Conservation (phyloP, 2,329 filamentous ascomycete species). For the Alternaria arborescens region DNA sequence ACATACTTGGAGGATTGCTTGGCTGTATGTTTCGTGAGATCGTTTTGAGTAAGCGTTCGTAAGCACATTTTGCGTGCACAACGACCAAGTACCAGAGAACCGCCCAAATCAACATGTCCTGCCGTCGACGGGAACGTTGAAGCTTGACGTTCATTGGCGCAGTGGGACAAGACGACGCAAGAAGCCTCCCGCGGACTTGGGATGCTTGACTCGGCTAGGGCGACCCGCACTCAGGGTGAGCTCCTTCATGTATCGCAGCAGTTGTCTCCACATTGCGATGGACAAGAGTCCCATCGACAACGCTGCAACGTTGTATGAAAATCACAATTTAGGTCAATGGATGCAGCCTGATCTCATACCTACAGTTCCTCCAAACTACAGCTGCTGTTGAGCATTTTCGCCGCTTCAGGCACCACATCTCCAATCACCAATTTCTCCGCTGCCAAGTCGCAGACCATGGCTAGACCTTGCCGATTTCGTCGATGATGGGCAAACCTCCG, state of each 20-base stretch:
- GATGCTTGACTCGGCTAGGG: slow-evolving; percentile 5
- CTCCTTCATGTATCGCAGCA: neutral
- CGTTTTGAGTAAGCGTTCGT: neutral
- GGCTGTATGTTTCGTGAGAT: neutral
- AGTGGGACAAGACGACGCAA: neutral
- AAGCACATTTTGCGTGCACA: neutral
- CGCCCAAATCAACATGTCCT: neutral
- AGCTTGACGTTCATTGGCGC: neutral
- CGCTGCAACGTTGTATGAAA: neutral
- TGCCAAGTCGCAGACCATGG: slow-evolving; percentile 21
- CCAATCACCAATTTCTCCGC: slow-evolving; percentile 41
- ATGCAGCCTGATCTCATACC: neutral
- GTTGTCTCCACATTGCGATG: neutral
- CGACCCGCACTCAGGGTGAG: neutral
- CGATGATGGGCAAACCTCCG: slow-evolving; percentile 21
- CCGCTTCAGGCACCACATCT: neutral
- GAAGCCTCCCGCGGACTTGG: slow-evolving; percentile 1
- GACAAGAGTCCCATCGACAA: neutral
- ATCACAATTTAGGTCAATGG: neutral
- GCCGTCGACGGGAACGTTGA: neutral
- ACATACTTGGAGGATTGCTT: neutral
- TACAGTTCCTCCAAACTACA: neutral
- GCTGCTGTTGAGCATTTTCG: neutral
- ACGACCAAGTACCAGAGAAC: neutral
- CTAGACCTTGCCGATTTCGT: slow-evolving; percentile 18